Evolutionary conservation across 139 green algal species (phyloP), one percentile per base, ranked within the genome.

Genomic region (Asterochloris sp.): DNA sequence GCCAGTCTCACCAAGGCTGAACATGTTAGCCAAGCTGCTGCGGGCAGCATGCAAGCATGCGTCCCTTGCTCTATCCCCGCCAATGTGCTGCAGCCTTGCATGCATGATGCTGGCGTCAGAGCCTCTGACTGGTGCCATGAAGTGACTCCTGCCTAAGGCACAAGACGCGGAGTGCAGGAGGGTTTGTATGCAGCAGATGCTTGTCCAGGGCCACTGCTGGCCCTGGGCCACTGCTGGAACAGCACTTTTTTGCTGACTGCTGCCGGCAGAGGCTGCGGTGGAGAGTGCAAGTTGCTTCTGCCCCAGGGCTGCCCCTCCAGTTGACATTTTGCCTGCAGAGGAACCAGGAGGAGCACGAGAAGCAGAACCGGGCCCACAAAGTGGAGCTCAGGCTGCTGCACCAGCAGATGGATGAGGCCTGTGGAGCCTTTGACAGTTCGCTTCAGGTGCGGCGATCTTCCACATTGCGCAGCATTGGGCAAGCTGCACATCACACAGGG

Each of bases 341-440:
- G 0, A 69, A 62, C 60, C 47, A 27, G 54, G 60, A 80, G 60
- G 60, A 80, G 76, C 76, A 80, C n/a, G 60, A 80, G 23, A 61
- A 62, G 24, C 76, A 80, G n/a, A 69, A 54, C 12, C 60, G 60
- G n/a, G 76, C 76, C 11, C 61, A 69, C 12, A 62, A 80, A 13
- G 68, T 62, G 19, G 76, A 80, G 61, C 24, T 69, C 76, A 80
- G 68, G 24, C 38, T 62, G 24, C 76, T 80, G 14, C 76, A 62
- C 23, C 19, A 14, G 24, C 76, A 80, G 54, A 80, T 80, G 67
- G 76, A n/a, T 38, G 23, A 80, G 68, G 76, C 76, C 76, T 80
- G 76, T 62, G 67, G 67, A 60, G 76, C 60, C 60, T 80, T 80
- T 69, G 76, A 80, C 23, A n/a, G 68, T 21, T n/a, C 13, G 26